phyloP scores from a whole-genome alignment of 495 filamentous ascomycete species.

The Schizothecium vesticola region DNA sequence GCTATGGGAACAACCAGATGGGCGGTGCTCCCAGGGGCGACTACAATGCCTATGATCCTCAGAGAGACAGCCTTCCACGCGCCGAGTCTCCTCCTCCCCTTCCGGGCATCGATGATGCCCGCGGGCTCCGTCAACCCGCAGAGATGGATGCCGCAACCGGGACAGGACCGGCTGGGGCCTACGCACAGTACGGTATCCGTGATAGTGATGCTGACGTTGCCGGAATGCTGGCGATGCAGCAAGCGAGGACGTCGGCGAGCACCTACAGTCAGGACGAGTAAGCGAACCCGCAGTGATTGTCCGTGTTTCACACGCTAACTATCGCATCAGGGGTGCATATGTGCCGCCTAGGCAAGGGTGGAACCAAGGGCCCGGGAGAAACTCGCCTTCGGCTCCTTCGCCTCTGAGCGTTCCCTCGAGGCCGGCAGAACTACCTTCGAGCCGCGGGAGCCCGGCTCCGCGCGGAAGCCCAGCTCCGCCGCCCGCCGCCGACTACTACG shows the following conservation, averaged over 20 bases:
- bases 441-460: slow-evolving; percentile 25
- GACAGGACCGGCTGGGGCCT: slow-evolving; percentile 43
- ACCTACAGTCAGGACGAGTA: slow-evolving; percentile 71
- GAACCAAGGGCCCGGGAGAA: slow-evolving; percentile 46
- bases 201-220: slow-evolving; percentile 65
- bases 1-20: slow-evolving; percentile 33
- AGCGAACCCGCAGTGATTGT: slow-evolving; percentile 28
- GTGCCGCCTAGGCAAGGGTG: slow-evolving; percentile 58
- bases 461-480: slow-evolving; percentile 16
- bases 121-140: slow-evolving; percentile 63
- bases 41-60: slow-evolving; percentile 41
- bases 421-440: slow-evolving; percentile 40
- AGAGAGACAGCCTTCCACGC: slow-evolving; percentile 39
- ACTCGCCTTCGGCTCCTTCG: slow-evolving; percentile 33
- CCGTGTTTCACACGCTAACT: neutral
- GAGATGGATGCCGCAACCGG: slow-evolving; percentile 72
- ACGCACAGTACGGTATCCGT: slow-evolving; percentile 48
- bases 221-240: slow-evolving; percentile 63
- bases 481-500: slow-evolving; percentile 64
- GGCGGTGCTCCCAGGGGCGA: slow-evolving; percentile 26
- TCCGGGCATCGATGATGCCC: slow-evolving; percentile 44
- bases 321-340: slow-evolving; percentile 44
- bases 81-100: slow-evolving; percentile 62
- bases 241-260: slow-evolving; percentile 49
- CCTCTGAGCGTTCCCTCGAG: slow-evolving; percentile 31